Base-by-base conservation (phyloP, 345 rosid species). In the Barbarea vulgaris region DNA sequence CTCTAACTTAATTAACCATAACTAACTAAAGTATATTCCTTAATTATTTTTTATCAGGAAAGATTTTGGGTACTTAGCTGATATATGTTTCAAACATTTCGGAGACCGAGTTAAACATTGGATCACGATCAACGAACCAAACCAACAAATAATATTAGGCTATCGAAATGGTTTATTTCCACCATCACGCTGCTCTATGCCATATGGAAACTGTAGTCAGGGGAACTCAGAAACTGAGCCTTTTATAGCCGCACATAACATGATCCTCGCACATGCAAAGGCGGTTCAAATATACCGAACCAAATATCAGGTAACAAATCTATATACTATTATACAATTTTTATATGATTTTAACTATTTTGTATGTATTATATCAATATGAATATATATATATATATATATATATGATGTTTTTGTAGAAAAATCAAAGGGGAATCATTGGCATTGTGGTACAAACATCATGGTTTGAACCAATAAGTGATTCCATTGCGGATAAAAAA, bases 381-480 rank as follows among this genome's bases (percentile, higher is more conserved):
- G n/a, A 4, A 28, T 28, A n/a, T n/a, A n/a, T 25, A 25, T 24
- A 24, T 24, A 24, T 24, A 24, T 24, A 24, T 24, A 24, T 24
- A 24, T 25, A 7, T 39, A 21, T 0, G 15, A n/a, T 30, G 17
- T 56, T 0, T 51, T 9, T 50, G 63, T 70, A 90, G 93, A 80
- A 77, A 76, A 56, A 82, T 50, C 93, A 90, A 78, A 79, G 41
- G 0, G 93, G 96, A 25, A 82, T 36, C 62, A 85, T 88, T 31
- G 96, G 96, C 46, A 83, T 90, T 67, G 96, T 86, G 56, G 64
- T 85, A 62, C 86, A 85, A 59, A 81, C 88, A 3, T 7, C 82
- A 25, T 90, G 96, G 93, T 87, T 64, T 31, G 93, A 88, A 80
- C 90, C 93, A 11, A 28, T 88, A 65, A 90, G 87, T 56, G 56